Evolutionary conservation across 768 basidiomycete genomes (phyloP).

Genomic region (Strobilomyces dryophilus): DNA sequence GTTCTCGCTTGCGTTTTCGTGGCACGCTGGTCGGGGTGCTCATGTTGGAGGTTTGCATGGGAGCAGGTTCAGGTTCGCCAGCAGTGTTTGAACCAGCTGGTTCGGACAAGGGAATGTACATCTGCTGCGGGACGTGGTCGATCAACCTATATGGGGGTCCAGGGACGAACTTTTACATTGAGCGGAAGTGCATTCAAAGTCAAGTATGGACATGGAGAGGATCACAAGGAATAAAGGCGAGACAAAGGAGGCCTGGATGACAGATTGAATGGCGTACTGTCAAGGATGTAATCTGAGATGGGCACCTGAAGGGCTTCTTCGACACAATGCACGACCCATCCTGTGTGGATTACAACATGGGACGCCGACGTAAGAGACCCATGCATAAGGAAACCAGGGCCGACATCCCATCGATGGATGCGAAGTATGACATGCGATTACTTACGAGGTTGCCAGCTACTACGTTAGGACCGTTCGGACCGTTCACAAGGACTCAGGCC

Average conservation of each 20-base stretch:
- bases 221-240: background rate
- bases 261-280: slow-evolving; percentile 19
- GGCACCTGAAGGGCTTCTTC: slow-evolving; percentile 23
- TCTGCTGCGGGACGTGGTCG: background rate
- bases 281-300: slow-evolving; percentile 27
- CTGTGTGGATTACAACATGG: slow-evolving; percentile 22
- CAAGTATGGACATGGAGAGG: background rate
- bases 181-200: background rate
- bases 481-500: too few species aligned
- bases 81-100: too few species aligned
- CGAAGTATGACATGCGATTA: too few species aligned
- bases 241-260: background rate
- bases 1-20: slow-evolving; percentile 28
- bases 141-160: slow-evolving; percentile 18
- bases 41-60: slow-evolving; percentile 11
- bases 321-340: slow-evolving; percentile 30
- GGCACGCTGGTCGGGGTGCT: slow-evolving; percentile 21
- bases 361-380: background rate
- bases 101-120: slow-evolving; percentile 2
- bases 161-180: slow-evolving; percentile 17
- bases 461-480: too few species aligned
- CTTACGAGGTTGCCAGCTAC: too few species aligned
- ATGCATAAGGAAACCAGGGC: too few species aligned
- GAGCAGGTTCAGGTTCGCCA: background rate
- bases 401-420: too few species aligned